Conservation (phyloP, 1,139 yeast species). For the Zygosaccharomyces sapae region DNA sequence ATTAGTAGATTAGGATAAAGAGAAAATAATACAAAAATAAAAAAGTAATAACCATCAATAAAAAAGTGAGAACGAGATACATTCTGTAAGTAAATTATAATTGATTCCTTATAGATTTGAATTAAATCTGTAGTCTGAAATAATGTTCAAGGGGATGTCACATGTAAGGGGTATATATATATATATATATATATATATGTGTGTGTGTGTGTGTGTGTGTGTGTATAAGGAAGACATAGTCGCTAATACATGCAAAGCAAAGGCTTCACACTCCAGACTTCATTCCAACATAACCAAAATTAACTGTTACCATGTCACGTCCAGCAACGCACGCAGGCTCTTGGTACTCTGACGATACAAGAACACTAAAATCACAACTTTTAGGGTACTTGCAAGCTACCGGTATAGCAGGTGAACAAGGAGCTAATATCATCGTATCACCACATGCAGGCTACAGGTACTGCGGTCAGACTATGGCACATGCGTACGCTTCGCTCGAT, state of each 20-base stretch:
- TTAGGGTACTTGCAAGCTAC: constrained; percentile 41
- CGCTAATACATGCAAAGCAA: too few relatives aligned
- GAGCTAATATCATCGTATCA: constrained; percentile 59
- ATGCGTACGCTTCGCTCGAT: constrained; percentile 73
- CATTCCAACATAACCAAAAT: too few relatives aligned
- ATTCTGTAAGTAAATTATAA: constrained; percentile 1
- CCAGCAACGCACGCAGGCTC: constrained; percentile 84
- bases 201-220: too few relatives aligned
- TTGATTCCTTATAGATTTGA: neutral
- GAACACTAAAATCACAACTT: constrained; percentile 47
- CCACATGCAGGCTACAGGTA: constrained; percentile 92
- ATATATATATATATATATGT: neutral
- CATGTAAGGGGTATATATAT: neutral
- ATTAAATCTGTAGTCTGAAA: neutral
- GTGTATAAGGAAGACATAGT: too few relatives aligned
- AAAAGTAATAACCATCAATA: neutral
- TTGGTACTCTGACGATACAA: constrained; percentile 64
- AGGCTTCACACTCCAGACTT: too few relatives aligned
- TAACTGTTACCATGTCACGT: constrained; percentile 38
- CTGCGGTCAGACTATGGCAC: constrained; percentile 74
- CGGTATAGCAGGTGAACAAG: constrained; percentile 35
- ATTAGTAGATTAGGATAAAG: constrained; percentile 23
- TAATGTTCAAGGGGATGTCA: neutral
- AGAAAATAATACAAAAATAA: neutral
- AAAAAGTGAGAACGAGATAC: constrained; percentile 1